These are phyloP conservation scores for Coemansia sp. DNA, from an alignment of 192 early-diverging fungal species.

Conservation along the genomic window DNA sequence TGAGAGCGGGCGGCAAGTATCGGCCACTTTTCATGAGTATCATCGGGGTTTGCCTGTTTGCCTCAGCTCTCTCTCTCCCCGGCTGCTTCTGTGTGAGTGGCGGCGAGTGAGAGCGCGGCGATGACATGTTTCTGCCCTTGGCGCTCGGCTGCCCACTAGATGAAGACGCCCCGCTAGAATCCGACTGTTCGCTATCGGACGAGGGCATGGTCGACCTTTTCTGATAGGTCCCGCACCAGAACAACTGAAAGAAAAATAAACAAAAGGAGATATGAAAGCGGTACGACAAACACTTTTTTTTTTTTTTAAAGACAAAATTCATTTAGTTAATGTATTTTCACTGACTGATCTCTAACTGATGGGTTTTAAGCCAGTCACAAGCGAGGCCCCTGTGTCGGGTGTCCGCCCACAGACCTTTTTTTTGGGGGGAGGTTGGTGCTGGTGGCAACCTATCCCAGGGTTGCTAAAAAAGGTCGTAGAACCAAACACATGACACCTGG, in stretches of 20 bases:
- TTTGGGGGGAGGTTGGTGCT: no score
- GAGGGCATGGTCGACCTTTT: not conserved
- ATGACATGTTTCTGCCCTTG: not conserved
- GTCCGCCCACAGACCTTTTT: not conserved
- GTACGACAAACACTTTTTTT: not conserved
- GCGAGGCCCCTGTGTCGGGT: not conserved
- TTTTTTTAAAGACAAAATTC: not conserved
- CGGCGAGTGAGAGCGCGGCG: not conserved
- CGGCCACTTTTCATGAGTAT: constrained; percentile 18
- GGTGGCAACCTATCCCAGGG: not conserved
- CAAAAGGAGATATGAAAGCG: constrained; percentile 4
- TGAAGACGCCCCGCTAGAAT: not conserved
- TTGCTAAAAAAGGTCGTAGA: not conserved
- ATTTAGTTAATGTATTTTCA: not conserved
- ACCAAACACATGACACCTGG: not conserved
- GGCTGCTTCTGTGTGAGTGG: not conserved
- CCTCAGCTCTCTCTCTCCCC: not conserved
- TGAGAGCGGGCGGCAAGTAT: constrained; percentile 82
- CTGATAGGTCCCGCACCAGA: not conserved
- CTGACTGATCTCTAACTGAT: not conserved
- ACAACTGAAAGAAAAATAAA: not conserved
- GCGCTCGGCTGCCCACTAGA: not conserved
- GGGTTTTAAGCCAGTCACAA: not conserved
- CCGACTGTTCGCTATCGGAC: constrained; percentile 6
- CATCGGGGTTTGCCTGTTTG: not conserved